Percentiles rank a stretch among this genome's conserved stretches.
These are phyloP conservation scores for Haematococcus lacustris DNA, from an alignment of 139 green algal genomes.

Conservation along the genomic window DNA sequence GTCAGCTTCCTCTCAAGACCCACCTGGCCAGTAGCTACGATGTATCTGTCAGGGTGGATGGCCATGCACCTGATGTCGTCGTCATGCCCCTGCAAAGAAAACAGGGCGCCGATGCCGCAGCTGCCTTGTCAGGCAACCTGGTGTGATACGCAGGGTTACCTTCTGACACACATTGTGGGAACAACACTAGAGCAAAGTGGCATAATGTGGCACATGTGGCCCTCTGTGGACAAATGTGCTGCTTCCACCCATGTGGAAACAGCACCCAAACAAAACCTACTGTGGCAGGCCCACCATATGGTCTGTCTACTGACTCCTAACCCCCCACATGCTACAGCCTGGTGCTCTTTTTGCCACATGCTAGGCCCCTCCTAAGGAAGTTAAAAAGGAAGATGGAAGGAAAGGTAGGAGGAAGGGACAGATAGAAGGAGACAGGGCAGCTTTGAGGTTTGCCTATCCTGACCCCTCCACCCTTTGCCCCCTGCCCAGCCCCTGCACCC, in stretches of 20 bases:
- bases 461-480: neutral
- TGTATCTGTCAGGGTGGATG: constrained; percentile 37
- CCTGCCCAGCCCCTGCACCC: too few species aligned
- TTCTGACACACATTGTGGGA: neutral
- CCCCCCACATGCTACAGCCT: too few species aligned
- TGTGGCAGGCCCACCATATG: too few species aligned
- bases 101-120: neutral
- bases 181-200: neutral
- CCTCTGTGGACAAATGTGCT: too few species aligned
- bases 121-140: neutral
- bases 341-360: too few species aligned
- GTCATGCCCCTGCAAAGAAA: constrained; percentile 47
- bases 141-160: neutral
- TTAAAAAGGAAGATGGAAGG: neutral
- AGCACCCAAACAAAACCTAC: neutral
- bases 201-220: neutral
- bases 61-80: constrained; percentile 62
- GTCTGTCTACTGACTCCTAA: too few species aligned
- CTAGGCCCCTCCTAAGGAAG: neutral
- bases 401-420: neutral
- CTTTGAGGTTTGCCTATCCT: neutral
- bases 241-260: neutral
- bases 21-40: constrained; percentile 43
- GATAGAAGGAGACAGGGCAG: neutral
- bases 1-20: neutral